phyloP scores from a whole-genome alignment of 495 filamentous ascomycete species.

The Penicillium goetzii region DNA sequence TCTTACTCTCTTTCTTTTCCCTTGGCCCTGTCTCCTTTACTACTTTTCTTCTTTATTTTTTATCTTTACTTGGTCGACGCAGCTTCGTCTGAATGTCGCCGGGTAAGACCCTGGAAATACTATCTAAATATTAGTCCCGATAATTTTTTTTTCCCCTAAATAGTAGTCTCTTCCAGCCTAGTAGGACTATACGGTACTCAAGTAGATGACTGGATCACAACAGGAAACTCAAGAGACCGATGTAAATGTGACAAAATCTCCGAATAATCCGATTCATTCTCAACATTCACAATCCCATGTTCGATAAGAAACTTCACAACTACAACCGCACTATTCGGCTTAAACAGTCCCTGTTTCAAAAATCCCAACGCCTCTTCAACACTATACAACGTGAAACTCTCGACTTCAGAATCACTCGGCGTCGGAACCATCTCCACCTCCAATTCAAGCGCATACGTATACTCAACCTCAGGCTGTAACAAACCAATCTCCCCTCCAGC shows the following conservation, averaged over 20 bases:
- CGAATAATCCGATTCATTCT: neutral
- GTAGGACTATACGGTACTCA: neutral
- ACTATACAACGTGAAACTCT: slow-evolving; percentile 1
- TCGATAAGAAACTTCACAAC: neutral
- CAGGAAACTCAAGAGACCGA: neutral
- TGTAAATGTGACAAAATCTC: neutral
- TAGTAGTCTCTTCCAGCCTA: neutral
- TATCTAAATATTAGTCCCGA: neutral
- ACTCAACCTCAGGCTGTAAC: slow-evolving; percentile 6
- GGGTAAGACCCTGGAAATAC: slow-evolving; percentile 4
- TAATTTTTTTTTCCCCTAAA: neutral
- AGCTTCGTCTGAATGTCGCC: neutral
- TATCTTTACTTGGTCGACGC: neutral
- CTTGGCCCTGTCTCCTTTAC: slow-evolving; percentile 1
- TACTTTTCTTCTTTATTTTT: neutral
- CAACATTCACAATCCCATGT: neutral
- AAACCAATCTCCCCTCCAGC: slow-evolving; percentile 1
- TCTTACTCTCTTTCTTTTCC: slow-evolving; percentile 13
- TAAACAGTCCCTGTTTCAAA: neutral
- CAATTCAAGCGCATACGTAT: slow-evolving; percentile 5
- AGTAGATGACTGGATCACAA: neutral
- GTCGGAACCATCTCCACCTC: neutral
- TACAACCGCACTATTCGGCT: slow-evolving; percentile 6
- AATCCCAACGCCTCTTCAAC: neutral
- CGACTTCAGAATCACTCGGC: slow-evolving; percentile 4